Base-by-base conservation (phyloP, 2,329 filamentous ascomycete genomes). In the Taxawa tesnikishii region DNA sequence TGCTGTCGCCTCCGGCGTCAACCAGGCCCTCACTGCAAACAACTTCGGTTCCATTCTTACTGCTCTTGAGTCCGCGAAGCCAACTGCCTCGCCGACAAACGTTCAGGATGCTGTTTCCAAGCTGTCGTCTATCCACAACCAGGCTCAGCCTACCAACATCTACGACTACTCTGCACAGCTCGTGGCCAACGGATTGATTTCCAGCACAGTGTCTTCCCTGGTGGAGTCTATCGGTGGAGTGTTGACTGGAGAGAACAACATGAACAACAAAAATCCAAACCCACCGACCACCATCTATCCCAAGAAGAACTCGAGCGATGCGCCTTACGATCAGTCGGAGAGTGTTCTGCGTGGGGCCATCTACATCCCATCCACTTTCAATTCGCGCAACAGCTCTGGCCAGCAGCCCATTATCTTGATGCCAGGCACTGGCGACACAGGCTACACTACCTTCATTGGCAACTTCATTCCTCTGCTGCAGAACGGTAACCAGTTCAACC, bases 351-450 rank as follows among this genome's bases (percentile, higher is more conserved):
- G 67, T 15, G 46, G 56, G n/a, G 68, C 62, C 3, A 68, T 74
- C 32, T 60, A 62, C 44, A 68, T 72, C 27, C 67, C 69, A 1
- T 26, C 53, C 0, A 49, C 45, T 10, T 73, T 72, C 51, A 59
- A 58, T 9, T 60, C 56, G 38, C 65, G 65, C 9, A 43, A 53
- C 10, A n/a, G n/a, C n/a, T n/a, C n/a, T n/a, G n/a, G n/a, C n/a
- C 58, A 60, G 30, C 48, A 44, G n/a, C 67, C 67, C 0, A 56
- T 72, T 12, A 55, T 73, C 9, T 55, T 74, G 8, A 56, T 73
- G 5, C 67, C 67, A 3, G 68, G 68, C 2, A 73, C 70, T 0
- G 67, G 62, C 9, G 43, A 57, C 16, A 65, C 62, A 9, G 68
- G 63, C 2, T 63, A 60, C 28, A 48, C 50, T 16, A 59, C 54